phyloP scores from a whole-genome alignment of 2,329 filamentous ascomycete species.

The Hirsutella minnesotensis region DNA sequence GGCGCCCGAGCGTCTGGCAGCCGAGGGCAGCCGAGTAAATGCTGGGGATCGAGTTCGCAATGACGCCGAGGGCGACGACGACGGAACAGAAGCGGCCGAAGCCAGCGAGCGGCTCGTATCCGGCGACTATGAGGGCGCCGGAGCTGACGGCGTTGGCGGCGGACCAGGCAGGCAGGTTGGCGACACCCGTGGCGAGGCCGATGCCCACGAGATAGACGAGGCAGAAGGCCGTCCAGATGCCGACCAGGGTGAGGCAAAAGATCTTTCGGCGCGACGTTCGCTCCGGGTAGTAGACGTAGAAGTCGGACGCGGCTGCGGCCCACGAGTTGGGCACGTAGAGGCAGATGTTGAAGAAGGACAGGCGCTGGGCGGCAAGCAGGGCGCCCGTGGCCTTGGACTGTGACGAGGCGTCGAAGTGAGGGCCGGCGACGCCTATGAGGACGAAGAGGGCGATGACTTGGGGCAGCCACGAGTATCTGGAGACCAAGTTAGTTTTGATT shows the following conservation, averaged over 20 bases:
- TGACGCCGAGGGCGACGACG: conserved; percentile 38
- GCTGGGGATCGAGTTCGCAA: conserved; percentile 44
- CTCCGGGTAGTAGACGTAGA: conserved; percentile 66
- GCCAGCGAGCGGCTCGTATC: conserved; percentile 38
- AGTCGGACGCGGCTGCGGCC: conserved; percentile 65
- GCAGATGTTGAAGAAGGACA: conserved; percentile 61
- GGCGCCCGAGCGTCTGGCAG: conserved; percentile 45
- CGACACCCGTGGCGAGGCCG: conserved; percentile 38
- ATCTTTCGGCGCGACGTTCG: conserved; percentile 46
- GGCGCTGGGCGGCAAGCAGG: conserved; percentile 46
- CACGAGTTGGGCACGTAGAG: conserved; percentile 43
- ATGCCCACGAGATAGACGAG: conserved; percentile 55
- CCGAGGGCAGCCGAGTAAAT: conserved; percentile 47
- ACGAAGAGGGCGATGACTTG: conserved; percentile 65
- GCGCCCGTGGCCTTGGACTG: conserved; percentile 46
- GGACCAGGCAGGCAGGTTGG: conserved; percentile 35
- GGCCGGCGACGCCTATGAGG: conserved; percentile 53
- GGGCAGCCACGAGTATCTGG: conserved; percentile 38
- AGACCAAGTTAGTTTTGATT: neutral
- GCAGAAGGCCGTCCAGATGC: conserved; percentile 48
- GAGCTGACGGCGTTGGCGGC: conserved; percentile 38
- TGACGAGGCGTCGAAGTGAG: conserved; percentile 50
- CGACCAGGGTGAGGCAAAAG: conserved; percentile 57
- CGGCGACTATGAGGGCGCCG: conserved; percentile 44
- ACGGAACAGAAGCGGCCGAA: conserved; percentile 48